phyloP scores from a whole-genome alignment of 805 yeast genomes.

The Nakazawaea siamensis region DNA sequence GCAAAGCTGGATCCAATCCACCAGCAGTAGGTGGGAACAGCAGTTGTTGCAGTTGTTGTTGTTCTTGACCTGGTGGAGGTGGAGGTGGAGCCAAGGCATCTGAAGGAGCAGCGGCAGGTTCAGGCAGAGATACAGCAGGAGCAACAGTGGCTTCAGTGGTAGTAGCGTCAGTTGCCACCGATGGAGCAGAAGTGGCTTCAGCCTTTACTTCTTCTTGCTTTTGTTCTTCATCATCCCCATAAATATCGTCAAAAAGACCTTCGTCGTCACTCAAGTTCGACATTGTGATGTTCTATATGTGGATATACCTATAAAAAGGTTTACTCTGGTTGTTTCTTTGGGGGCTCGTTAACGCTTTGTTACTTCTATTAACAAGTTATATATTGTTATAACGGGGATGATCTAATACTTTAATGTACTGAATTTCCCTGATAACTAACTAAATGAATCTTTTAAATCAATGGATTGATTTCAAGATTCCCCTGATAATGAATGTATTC shows the following conservation, averaged over 20 bases:
- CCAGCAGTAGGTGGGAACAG: conserved; percentile 9
- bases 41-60: conserved; percentile 10
- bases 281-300: conserved; percentile 25
- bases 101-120: neutral
- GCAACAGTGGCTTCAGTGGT: conserved; percentile 10
- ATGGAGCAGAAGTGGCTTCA: conserved; percentile 9
- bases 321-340: too few species aligned
- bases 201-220: conserved; percentile 8
- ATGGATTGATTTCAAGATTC: too few species aligned
- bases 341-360: too few species aligned
- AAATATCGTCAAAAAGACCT: conserved; percentile 88
- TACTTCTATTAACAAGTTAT: too few species aligned
- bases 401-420: too few species aligned
- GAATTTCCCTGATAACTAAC: too few species aligned
- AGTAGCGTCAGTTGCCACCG: conserved; percentile 4
- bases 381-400: too few species aligned
- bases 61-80: conserved; percentile 9
- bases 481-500: too few species aligned
- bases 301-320: neutral
- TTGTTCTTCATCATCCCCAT: conserved; percentile 22
- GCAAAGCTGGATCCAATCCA: conserved; percentile 10
- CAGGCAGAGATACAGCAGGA: neutral
- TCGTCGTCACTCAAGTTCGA: conserved; percentile 83
- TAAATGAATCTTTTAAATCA: too few species aligned
- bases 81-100: conserved; percentile 2